A percentile compares a stretch with the other conserved stretches of the same genome.
These are phyloP conservation scores for Populus trichocarpa DNA, from an alignment of 441 rosid genomes.

Conservation along the genomic window DNA sequence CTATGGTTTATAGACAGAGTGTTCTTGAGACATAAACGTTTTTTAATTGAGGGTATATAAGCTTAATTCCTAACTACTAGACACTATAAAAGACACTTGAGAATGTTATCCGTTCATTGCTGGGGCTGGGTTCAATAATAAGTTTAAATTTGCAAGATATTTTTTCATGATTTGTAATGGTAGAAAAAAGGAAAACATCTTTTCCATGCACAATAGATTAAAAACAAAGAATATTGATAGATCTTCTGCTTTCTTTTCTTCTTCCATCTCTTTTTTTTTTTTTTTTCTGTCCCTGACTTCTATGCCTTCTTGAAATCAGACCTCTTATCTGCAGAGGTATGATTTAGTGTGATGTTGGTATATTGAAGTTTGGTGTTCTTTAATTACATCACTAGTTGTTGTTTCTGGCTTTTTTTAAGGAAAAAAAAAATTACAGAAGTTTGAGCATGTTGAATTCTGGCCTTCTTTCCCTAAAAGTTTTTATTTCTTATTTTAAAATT, in stretches of 20 bases:
- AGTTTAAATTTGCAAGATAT: background rate
- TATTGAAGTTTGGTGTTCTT: background rate
- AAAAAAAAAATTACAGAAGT: background rate
- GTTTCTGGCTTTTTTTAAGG: background rate
- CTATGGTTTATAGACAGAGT: background rate
- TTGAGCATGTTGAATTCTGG: background rate
- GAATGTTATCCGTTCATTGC: background rate
- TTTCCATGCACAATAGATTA: background rate
- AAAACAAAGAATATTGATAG: background rate
- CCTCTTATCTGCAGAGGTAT: background rate
- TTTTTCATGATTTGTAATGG: background rate
- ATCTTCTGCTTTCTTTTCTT: background rate
- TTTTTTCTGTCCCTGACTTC: background rate
- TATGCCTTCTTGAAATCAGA: background rate
- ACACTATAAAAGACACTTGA: background rate
- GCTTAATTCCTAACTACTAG: background rate
- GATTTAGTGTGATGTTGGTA: background rate
- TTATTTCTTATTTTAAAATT: background rate
- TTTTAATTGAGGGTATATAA: background rate
- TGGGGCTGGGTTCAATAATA: background rate
- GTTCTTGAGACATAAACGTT: background rate
- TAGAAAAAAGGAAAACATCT: background rate
- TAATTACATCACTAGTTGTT: background rate
- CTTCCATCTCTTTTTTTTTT: background rate
- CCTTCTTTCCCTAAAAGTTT: background rate